A percentile compares a stretch with the other conserved stretches of the same genome.
Conservation (phyloP, 2,329 filamentous ascomycete species). For the Trichophyton benhamiae region DNA sequence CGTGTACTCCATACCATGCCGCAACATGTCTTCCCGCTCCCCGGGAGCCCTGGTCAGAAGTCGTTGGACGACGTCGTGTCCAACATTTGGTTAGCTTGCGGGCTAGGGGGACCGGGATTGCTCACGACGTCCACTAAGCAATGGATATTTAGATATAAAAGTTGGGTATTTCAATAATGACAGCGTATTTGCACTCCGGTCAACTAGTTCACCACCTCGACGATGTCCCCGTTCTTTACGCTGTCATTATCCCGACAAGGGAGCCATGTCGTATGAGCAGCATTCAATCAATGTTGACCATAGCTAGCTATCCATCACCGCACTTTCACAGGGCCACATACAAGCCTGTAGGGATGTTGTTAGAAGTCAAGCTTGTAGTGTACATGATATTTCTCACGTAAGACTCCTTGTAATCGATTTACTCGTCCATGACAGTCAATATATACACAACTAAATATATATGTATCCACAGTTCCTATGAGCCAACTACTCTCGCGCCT, state of each 20-base stretch:
- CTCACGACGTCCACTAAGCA: too few relatives aligned
- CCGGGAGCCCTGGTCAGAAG: too few relatives aligned
- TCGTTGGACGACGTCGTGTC: neutral
- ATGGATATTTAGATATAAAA: too few relatives aligned
- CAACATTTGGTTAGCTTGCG: too few relatives aligned
- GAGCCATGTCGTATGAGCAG: neutral
- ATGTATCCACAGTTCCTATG: conserved; percentile 18
- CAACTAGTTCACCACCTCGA: neutral
- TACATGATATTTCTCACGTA: conserved; percentile 41
- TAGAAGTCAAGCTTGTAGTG: conserved; percentile 2
- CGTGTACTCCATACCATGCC: neutral
- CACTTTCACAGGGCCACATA: neutral
- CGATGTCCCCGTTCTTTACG: neutral
- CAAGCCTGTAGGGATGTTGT: neutral
- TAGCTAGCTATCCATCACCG: neutral
- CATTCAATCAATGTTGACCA: neutral
- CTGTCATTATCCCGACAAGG: neutral
- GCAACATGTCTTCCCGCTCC: neutral
- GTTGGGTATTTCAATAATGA: too few relatives aligned
- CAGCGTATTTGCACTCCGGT: too few relatives aligned
- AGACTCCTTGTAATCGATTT: conserved; percentile 15
- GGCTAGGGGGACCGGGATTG: too few relatives aligned
- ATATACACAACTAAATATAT: conserved; percentile 4
- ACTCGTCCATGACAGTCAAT: conserved; percentile 6
- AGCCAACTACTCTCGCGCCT: conserved; percentile 36